Conservation (phyloP, 148 eudicot genomes). For the Fagopyrum tataricum region DNA sequence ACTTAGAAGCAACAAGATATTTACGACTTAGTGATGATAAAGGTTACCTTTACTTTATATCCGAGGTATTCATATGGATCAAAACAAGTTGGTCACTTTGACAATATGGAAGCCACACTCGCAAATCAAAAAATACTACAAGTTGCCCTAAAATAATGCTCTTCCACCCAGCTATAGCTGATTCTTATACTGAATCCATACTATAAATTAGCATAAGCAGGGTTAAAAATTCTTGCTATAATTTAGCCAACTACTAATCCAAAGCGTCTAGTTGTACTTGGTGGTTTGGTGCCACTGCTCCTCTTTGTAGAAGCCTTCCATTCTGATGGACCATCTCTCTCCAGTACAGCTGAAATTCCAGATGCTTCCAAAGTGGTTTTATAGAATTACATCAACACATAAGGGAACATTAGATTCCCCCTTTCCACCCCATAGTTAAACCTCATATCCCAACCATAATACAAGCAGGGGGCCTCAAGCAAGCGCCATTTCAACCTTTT, state of each 20-base stretch:
- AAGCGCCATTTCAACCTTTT: slow-evolving; percentile 84
- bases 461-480: slow-evolving; percentile 68
- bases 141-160: neutral
- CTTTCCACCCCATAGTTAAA: neutral
- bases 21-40: no score
- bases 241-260: neutral
- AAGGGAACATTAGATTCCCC: neutral
- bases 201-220: neutral
- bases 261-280: neutral
- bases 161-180: neutral
- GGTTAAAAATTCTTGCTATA: neutral
- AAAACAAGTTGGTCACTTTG: no score
- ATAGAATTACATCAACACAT: neutral
- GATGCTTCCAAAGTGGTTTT: neutral
- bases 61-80: no score
- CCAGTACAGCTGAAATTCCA: neutral
- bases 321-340: neutral
- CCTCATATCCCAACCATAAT: slow-evolving; percentile 20
- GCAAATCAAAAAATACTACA: neutral
- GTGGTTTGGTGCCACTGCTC: neutral
- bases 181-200: neutral
- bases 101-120: no score
- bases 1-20: no score
- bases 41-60: neutral
- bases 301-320: neutral